Evolutionary conservation across 805 yeast species (phyloP).

Genomic region (Yarrowia phangngaensis): DNA sequence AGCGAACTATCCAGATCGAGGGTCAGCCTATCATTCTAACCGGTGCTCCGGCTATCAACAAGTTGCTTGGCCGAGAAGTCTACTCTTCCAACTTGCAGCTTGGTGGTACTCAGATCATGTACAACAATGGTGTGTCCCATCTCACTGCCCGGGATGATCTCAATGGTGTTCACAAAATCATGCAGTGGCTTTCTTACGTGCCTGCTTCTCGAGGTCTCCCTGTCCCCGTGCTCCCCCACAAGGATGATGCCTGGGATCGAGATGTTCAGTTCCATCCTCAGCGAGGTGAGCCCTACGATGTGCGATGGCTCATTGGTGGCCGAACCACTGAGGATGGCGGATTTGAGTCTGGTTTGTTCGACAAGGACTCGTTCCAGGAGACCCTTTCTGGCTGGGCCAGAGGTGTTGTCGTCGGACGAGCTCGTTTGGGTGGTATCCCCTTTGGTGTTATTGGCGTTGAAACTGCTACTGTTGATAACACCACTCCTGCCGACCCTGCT

Average conservation of each 20-base stretch:
- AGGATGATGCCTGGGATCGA: conserved; percentile 88
- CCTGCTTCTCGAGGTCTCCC: conserved; percentile 89
- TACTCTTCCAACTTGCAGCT: conserved; percentile 94
- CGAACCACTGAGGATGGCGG: conserved; percentile 59
- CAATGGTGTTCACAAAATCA: conserved; percentile 91
- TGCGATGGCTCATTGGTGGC: conserved; percentile 92
- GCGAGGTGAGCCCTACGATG: conserved; percentile 74
- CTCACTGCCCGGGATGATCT: conserved; percentile 94
- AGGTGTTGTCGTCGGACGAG: conserved; percentile 98
- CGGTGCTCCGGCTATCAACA: conserved; percentile 99
- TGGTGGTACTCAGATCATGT: conserved; percentile 99
- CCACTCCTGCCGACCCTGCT: conserved; percentile 97
- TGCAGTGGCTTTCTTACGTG: conserved; percentile 92
- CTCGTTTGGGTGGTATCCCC: conserved; percentile 98
- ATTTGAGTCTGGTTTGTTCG: conserved; percentile 86
- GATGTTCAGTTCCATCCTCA: conserved; percentile 77
- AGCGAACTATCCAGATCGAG: conserved; percentile 97
- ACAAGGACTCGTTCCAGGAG: conserved; percentile 89
- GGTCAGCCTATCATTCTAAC: conserved; percentile 98
- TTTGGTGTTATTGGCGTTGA: conserved; percentile 98
- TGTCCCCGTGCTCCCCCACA: conserved; percentile 72
- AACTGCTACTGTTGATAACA: conserved; percentile 81
- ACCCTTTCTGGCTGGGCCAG: conserved; percentile 97
- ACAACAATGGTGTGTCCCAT: conserved; percentile 96
- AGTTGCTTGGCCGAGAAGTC: conserved; percentile 93